These are phyloP conservation scores for Raffaelea albimanens DNA, from an alignment of 2,329 filamentous ascomycete species.

Conservation along the genomic window DNA sequence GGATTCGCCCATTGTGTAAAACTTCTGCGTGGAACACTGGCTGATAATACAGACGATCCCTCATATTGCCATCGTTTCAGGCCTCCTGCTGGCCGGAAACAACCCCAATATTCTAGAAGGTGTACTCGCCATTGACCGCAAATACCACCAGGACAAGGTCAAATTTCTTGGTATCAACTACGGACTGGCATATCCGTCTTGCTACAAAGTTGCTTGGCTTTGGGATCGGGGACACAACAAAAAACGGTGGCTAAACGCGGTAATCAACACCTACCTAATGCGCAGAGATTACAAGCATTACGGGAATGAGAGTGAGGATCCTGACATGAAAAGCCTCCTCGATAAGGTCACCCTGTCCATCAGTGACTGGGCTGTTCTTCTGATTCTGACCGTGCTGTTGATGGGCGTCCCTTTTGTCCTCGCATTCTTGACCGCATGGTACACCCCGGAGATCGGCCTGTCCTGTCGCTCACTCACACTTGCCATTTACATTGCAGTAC, in stretches of 20 bases:
- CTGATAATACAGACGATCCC: slow-evolving; percentile 15
- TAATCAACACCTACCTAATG: slow-evolving; percentile 10
- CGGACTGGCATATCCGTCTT: slow-evolving; percentile 16
- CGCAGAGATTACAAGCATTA: slow-evolving; percentile 1
- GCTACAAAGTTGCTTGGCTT: slow-evolving; percentile 18
- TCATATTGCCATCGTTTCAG: slow-evolving; percentile 18
- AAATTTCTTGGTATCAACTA: slow-evolving; percentile 12
- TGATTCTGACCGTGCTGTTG: slow-evolving; percentile 11
- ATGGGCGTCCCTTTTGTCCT: slow-evolving; percentile 14
- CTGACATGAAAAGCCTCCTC: slow-evolving; percentile 11
- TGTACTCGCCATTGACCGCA: slow-evolving; percentile 13
- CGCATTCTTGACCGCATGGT: slow-evolving; percentile 16
- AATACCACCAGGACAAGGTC: slow-evolving; percentile 8
- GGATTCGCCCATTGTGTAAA: background rate
- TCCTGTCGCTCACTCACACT: slow-evolving; percentile 17
- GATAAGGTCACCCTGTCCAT: slow-evolving; percentile 9
- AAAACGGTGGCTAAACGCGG: slow-evolving; percentile 15
- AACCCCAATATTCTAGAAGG: slow-evolving; percentile 20
- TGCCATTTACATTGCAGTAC: slow-evolving; percentile 11
- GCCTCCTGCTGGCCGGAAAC: slow-evolving; percentile 18
- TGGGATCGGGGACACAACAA: slow-evolving; percentile 18
- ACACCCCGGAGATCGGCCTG: slow-evolving; percentile 15
- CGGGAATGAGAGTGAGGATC: slow-evolving; percentile 4
- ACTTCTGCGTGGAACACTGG: background rate
- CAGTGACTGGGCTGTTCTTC: slow-evolving; percentile 13